phyloP scores from a whole-genome alignment of 1,284 basidiomycete species.

The Termitomyces sp. region DNA sequence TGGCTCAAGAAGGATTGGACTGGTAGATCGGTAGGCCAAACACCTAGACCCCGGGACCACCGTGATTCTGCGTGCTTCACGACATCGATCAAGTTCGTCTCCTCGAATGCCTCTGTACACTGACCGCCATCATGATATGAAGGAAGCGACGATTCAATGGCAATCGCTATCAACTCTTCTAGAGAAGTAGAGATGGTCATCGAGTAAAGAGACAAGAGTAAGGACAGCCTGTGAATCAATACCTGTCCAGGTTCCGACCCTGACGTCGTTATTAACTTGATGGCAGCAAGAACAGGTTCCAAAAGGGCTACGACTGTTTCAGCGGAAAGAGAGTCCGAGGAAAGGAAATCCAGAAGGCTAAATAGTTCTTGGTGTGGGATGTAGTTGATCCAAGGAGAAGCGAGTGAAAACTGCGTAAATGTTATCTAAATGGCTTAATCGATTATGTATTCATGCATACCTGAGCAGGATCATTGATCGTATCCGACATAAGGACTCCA shows the following conservation, averaged over 20 bases:
- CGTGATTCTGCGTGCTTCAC: slow-evolving; percentile 20
- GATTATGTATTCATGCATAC: slow-evolving; percentile 9
- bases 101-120: slow-evolving; percentile 13
- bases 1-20: slow-evolving; percentile 31
- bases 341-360: slow-evolving; percentile 31
- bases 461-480: slow-evolving; percentile 7
- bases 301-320: slow-evolving; percentile 19
- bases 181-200: slow-evolving; percentile 28
- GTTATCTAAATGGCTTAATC: background rate
- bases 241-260: slow-evolving; percentile 20
- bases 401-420: slow-evolving; percentile 17
- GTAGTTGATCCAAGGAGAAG: slow-evolving; percentile 45
- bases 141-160: slow-evolving; percentile 37
- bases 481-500: slow-evolving; percentile 16
- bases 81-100: slow-evolving; percentile 16
- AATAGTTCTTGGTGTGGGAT: slow-evolving; percentile 33
- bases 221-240: slow-evolving; percentile 24
- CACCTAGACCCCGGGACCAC: slow-evolving; percentile 24
- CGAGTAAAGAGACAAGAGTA: slow-evolving; percentile 31
- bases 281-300: slow-evolving; percentile 28
- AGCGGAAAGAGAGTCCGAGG: slow-evolving; percentile 20
- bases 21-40: slow-evolving; percentile 20
- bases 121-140: slow-evolving; percentile 35
- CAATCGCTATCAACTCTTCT: slow-evolving; percentile 43
- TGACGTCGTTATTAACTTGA: slow-evolving; percentile 20